Conservation (phyloP, 192 early-diverging fungal species). For the Rhizophagus sp. region DNA sequence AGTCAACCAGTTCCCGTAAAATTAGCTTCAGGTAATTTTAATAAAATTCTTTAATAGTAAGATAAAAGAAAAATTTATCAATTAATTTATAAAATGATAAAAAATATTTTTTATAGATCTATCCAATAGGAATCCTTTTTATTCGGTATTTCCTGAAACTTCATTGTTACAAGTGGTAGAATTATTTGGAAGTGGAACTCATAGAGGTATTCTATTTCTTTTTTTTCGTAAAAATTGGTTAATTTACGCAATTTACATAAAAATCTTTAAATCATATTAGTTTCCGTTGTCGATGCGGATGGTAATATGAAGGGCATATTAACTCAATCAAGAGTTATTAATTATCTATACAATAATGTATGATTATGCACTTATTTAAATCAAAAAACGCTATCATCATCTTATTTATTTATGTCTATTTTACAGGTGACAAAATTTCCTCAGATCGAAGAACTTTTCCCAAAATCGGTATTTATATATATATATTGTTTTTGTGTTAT, state of each 20-base stretch:
- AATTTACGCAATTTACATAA: neutral
- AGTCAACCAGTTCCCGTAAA: conserved; percentile 61
- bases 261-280: conserved; percentile 34
- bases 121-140: conserved; percentile 83
- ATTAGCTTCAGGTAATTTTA: conserved; percentile 54
- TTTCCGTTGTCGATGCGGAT: conserved; percentile 69
- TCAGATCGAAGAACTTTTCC: conserved; percentile 43
- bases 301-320: conserved; percentile 71
- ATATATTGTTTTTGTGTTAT: neutral
- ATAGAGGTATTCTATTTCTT: conserved; percentile 53
- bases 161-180: conserved; percentile 68
- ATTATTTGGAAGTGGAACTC: conserved; percentile 74
- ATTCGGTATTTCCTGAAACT: conserved; percentile 75
- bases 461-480: conserved; percentile 43
- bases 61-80: neutral
- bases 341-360: conserved; percentile 69
- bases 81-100: too few species aligned
- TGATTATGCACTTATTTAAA: neutral
- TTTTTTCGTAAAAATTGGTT: neutral
- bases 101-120: conserved; percentile 50
- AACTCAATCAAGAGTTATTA: conserved; percentile 72
- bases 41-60: too few species aligned
- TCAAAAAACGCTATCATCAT: neutral
- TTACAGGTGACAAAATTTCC: conserved; percentile 35
- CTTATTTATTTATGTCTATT: neutral